Percentiles rank a stretch among this genome's conserved stretches.
Evolutionary conservation across 2,329 filamentous ascomycete species (phyloP).

Genomic region (Scedosporium apiospermum): DNA sequence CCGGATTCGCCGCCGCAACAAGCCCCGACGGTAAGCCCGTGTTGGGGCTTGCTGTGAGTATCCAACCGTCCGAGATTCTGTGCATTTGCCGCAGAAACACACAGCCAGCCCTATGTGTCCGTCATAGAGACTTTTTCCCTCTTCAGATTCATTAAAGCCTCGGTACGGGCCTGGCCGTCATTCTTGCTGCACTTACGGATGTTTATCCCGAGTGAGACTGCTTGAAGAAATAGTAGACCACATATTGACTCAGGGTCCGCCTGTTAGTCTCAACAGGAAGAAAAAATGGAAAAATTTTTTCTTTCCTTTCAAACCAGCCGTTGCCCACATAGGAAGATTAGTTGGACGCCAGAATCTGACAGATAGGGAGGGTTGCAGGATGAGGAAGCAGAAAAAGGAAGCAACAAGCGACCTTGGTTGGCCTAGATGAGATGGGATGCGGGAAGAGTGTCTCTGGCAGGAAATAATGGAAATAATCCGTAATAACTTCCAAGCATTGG

Average conservation of each 20-base stretch:
- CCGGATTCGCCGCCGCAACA: background rate
- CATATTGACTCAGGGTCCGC: background rate
- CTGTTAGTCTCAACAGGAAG: background rate
- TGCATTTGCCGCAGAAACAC: background rate
- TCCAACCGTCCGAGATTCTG: background rate
- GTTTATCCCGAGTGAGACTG: too few species aligned
- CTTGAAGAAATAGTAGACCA: too few species aligned
- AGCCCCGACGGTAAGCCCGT: background rate
- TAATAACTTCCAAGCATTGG: background rate
- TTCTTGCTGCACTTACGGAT: too few species aligned
- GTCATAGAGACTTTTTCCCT: background rate
- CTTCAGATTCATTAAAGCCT: background rate
- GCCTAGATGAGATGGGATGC: background rate
- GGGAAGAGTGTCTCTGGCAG: background rate
- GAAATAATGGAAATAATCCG: background rate
- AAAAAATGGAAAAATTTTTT: background rate
- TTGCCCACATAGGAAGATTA: background rate
- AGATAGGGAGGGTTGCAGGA: background rate
- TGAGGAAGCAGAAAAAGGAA: background rate
- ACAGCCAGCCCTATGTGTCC: background rate
- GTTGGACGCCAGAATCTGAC: background rate
- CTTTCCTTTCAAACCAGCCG: background rate
- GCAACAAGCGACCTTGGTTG: background rate
- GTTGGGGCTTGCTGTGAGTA: background rate
- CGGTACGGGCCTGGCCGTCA: background rate